Conservation (phyloP, 768 basidiomycete species). For the Leucocoprinus sp. region DNA sequence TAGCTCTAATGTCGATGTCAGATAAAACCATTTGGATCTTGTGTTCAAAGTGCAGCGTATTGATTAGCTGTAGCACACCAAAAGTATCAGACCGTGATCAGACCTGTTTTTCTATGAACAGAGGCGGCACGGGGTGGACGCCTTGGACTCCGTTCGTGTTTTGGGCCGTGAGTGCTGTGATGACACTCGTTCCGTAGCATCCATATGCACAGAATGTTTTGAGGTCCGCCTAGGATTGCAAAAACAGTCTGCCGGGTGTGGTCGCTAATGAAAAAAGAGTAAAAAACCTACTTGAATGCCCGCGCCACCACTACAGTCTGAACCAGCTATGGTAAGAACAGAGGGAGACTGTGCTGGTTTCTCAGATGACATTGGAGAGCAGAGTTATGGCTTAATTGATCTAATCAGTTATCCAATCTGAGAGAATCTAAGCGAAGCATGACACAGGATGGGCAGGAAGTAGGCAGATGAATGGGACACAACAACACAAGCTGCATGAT, state of each 20-base stretch:
- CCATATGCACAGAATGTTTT: slow-evolving; percentile 74
- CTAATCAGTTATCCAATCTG: too few relatives aligned
- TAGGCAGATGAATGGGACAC: too few relatives aligned
- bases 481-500: too few relatives aligned
- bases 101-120: slow-evolving; percentile 72
- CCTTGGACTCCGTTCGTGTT: slow-evolving; percentile 81
- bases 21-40: slow-evolving; percentile 34
- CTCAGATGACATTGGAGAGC: too few relatives aligned
- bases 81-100: slow-evolving; percentile 14
- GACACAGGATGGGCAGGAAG: too few relatives aligned
- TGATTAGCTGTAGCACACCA: neutral
- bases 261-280: neutral
- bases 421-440: too few relatives aligned
- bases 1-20: slow-evolving; percentile 61
- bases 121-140: slow-evolving; percentile 57
- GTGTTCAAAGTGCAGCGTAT: neutral
- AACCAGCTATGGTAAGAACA: slow-evolving; percentile 69
- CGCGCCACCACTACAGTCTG: slow-evolving; percentile 80
- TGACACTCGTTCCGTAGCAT: slow-evolving; percentile 73
- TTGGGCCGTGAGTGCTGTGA: slow-evolving; percentile 86
- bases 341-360: slow-evolving; percentile 12
- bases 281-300: slow-evolving; percentile 65
- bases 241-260: neutral
- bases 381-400: too few relatives aligned
- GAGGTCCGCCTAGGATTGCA: slow-evolving; percentile 59